Evolutionary conservation across 2,329 filamentous ascomycete genomes (phyloP), one percentile per base, ranked within the genome.

Genomic region (Colletotrichum tropicicola): DNA sequence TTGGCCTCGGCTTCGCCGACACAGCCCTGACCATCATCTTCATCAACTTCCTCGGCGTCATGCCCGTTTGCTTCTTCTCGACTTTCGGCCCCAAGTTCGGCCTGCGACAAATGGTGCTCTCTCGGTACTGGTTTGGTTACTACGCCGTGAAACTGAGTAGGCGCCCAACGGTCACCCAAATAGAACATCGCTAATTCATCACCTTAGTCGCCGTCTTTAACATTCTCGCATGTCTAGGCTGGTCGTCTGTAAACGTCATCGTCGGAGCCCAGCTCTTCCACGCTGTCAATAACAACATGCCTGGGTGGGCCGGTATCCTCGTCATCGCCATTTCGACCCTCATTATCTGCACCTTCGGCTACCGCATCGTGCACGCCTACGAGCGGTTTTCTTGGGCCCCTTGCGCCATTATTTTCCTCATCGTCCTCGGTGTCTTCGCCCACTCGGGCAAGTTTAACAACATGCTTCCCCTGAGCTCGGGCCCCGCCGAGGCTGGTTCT

Each of bases 61-160:
- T 89, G 51, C 90, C 91, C 0, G 91, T 93, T 15, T 91, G 87
- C 73, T 93, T 90, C 78, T 94, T 94, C 81, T 91, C 90, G 2
- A 92, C 88, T 17, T 93, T 94, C 72, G 92, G 92, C 3, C 89
- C 92, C 3, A 80, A 80, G 8, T 93, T 93, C 69, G 92, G 92
- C 4, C 82, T 94, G 68, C 87, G 92, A 58, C 92, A 94, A 73
- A 93, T 94, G 89, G 90, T 94, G 1, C 82, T 94, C n/a, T 89
- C 90, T 10, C 84, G 92, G 35, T 94, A 91, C 78, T 94, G 85
- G 78, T 94, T 93, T 74, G 92, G 92, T 8, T 92, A 87, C 77
- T 89, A 86, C 69, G 85, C 84, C n/a, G 88, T 89, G 30, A 91
- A 91, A 75, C 76, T 92, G 69, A 86, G 88, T 90, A 78, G 75